Base-by-base conservation (phyloP, 1,139 yeast genomes). In the Kluyveromyces sp. region DNA sequence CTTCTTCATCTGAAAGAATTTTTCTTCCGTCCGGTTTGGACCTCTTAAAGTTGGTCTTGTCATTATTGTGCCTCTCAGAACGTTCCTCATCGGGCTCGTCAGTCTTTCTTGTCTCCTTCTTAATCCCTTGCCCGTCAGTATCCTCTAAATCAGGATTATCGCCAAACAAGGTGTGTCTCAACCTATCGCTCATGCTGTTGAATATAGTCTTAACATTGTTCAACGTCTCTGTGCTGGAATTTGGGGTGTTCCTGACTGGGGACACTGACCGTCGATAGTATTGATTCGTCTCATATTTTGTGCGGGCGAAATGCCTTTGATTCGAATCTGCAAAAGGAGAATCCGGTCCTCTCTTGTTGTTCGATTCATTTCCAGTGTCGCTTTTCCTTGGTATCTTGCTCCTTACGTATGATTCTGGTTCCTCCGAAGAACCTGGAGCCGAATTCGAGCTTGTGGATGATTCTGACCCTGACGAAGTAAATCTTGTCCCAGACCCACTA, bases 221-320 rank as follows among this genome's bases (percentile, higher is more conserved):
- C 49, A 57, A 49, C 19, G 51, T 49, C 32, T 56, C 58, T 29
- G 47, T 43, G 28, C 47, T 47, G 17, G 52, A 32, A n/a, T 48
- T 51, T n/a, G 54, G 53, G 8, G 43, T 40, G 18, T 42, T 43
- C 39, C 57, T 56, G 3, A 55, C 44, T 2, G 62, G 62, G 3
- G 61, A 56, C 12, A 45, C 38, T 4, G 61, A 55, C 33, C 58
- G 45, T 39, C 53, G 47, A 9, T 33, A 37, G 12, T 49, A 48
- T 25, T 44, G 47, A 26, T 45, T 46, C 17, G 46, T 48, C 31
- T 49, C 53, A 33, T 48, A 51, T 46, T 49, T 54, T n/a, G 52
- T 51, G 30, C 61, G 50, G 4, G 58, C 53, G 38, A 49, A 53
- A 32, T 56, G 58, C 7, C 61, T 47, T 19, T 48, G 49, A 8